Conservation (phyloP, 352 stramenopile species). For the Aphanomyces cochlioides region DNA sequence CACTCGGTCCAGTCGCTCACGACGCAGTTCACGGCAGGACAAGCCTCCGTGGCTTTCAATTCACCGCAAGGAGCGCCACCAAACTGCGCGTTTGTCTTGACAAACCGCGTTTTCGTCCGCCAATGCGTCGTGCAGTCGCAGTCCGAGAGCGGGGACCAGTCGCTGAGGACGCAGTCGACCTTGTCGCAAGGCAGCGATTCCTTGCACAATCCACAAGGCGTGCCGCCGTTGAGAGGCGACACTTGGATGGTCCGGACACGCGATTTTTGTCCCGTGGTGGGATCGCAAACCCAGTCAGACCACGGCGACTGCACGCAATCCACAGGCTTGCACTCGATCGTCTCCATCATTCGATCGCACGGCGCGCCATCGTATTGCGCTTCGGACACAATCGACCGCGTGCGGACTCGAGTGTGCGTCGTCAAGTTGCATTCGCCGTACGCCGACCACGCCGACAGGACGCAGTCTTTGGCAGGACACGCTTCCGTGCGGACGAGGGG, state of each 20-base stretch:
- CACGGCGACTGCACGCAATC: constrained; percentile 46
- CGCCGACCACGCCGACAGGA: constrained; percentile 44
- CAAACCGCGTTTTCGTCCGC: constrained; percentile 46
- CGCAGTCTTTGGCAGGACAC: constrained; percentile 52
- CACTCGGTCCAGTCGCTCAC: constrained; percentile 49
- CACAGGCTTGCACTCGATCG: constrained; percentile 37
- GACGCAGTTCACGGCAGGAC: constrained; percentile 44
- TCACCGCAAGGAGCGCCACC: constrained; percentile 39
- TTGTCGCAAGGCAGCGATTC: constrained; percentile 38
- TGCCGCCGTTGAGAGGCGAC: constrained; percentile 36
- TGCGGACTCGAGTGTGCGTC: constrained; percentile 40
- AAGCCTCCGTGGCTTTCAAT: constrained; percentile 38
- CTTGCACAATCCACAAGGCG: constrained; percentile 39
- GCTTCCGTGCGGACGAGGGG: constrained; percentile 39
- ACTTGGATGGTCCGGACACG: constrained; percentile 34
- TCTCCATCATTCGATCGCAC: constrained; percentile 42
- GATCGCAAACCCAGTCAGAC: constrained; percentile 9
- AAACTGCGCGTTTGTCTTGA: constrained; percentile 42
- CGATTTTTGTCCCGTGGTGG: constrained; percentile 38
- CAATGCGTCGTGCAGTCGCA: constrained; percentile 45
- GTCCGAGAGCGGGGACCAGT: constrained; percentile 41
- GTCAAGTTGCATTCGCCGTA: constrained; percentile 45
- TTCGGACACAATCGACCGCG: constrained; percentile 41
- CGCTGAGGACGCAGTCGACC: constrained; percentile 39
- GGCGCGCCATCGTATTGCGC: constrained; percentile 38